Percentiles rank a stretch among this genome's conserved stretches.
Conservation (phyloP, 202 grass and related monocot genomes). For the Schoenoplectus triqueter region DNA sequence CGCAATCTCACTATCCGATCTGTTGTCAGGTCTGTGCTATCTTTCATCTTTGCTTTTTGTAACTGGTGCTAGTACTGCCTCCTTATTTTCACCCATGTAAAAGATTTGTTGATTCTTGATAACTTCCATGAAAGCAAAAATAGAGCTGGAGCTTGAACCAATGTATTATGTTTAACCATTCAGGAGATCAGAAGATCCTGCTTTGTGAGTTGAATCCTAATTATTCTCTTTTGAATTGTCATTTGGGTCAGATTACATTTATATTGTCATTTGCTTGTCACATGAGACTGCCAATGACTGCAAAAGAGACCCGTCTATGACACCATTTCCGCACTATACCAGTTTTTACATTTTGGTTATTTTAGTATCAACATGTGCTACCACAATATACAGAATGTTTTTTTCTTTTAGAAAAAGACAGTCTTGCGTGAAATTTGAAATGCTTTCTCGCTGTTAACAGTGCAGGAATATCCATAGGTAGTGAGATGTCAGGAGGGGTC, state of each 20-base stretch:
- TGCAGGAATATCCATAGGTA: slow-evolving; percentile 92
- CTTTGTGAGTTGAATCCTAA: not conserved
- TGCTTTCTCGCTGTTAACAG: slow-evolving; percentile 41
- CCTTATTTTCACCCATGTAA: not conserved
- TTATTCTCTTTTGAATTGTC: not conserved
- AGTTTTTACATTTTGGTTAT: not conserved
- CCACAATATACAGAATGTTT: not conserved
- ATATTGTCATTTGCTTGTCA: not conserved
- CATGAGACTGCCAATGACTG: not conserved
- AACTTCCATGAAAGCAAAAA: not conserved
- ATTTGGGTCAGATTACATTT: not conserved
- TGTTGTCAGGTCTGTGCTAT: slow-evolving; percentile 64
- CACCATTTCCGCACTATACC: not conserved
- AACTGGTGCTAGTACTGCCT: not conserved
- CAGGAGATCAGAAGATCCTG: not conserved
- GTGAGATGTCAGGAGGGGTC: slow-evolving; percentile 93
- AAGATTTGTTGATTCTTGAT: not conserved
- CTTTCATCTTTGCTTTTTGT: slow-evolving; percentile 12
- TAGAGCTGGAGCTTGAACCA: not conserved
- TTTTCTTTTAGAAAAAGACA: not conserved
- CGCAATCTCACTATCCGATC: slow-evolving; percentile 76
- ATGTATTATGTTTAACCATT: not conserved
- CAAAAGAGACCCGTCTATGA: not conserved
- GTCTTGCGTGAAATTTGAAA: not conserved
- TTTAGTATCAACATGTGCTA: not conserved